Evolutionary conservation across 768 basidiomycete genomes (phyloP).

Genomic region (Astraeus odoratus): DNA sequence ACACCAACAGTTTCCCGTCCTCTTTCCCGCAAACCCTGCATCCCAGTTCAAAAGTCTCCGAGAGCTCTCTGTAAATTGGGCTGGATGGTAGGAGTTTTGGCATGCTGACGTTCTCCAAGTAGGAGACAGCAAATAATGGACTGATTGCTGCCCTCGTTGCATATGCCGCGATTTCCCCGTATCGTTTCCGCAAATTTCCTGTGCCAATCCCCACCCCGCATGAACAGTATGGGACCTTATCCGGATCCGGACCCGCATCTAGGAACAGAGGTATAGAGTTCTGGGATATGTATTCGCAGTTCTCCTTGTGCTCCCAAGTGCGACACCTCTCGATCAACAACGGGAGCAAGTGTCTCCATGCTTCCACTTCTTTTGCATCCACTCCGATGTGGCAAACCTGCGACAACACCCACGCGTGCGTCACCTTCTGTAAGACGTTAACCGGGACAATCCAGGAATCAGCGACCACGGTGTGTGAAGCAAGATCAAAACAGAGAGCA

Average conservation of each 20-base stretch:
- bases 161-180: conserved; percentile 36
- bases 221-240: conserved; percentile 39
- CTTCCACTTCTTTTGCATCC: conserved; percentile 7
- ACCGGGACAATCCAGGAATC: conserved; percentile 45
- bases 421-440: too few species aligned
- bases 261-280: conserved; percentile 28
- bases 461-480: conserved; percentile 43
- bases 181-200: conserved; percentile 30
- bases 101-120: conserved; percentile 35
- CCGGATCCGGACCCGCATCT: conserved; percentile 21
- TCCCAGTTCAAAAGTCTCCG: not conserved
- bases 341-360: conserved; percentile 45
- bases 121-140: conserved; percentile 48
- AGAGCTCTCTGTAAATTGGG: not conserved
- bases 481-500: conserved; percentile 39
- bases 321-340: conserved; percentile 44
- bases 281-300: conserved; percentile 38
- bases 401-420: too few species aligned
- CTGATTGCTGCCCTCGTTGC: conserved; percentile 45
- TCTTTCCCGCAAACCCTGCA: conserved; percentile 20
- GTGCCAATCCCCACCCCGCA: conserved; percentile 48
- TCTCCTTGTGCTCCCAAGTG: conserved; percentile 36
- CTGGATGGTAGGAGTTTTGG: too few species aligned
- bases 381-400: too few species aligned
- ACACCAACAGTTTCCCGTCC: conserved; percentile 22